A percentile compares a stretch with the other conserved stretches of the same genome.
phyloP scores from a whole-genome alignment of 768 basidiomycete genomes.

The Paxillus involutus region DNA sequence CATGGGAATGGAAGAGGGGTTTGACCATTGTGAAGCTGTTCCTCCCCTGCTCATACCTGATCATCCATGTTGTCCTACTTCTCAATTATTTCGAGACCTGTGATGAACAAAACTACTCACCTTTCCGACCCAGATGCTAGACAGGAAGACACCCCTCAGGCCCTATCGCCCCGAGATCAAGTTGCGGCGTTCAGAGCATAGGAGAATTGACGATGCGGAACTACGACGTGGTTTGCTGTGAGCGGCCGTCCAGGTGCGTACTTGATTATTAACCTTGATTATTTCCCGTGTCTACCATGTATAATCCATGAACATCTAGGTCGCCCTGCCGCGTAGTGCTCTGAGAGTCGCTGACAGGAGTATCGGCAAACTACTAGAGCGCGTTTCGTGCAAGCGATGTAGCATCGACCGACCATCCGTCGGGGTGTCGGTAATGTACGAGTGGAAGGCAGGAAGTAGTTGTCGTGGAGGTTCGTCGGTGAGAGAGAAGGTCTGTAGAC shows the following conservation, averaged over 20 bases:
- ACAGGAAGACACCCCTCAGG: background rate
- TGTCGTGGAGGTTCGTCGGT: background rate
- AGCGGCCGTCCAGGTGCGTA: no score
- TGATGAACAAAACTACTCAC: background rate
- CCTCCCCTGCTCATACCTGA: conserved; percentile 1
- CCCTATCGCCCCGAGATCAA: background rate
- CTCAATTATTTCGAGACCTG: background rate
- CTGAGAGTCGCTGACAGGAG: background rate
- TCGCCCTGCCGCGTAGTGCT: background rate
- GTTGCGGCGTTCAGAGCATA: no score
- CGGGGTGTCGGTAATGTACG: background rate
- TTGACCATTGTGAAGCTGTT: conserved; percentile 24
- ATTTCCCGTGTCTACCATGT: background rate
- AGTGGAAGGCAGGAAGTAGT: conserved; percentile 1
- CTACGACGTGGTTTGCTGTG: no score
- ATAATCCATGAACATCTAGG: background rate
- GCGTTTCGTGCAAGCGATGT: background rate
- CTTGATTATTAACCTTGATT: no score
- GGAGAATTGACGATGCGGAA: no score
- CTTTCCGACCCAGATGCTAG: background rate
- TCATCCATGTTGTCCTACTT: conserved; percentile 1
- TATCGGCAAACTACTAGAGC: background rate
- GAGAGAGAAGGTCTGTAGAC: background rate
- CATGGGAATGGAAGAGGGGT: conserved; percentile 50
- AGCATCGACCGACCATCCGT: background rate